phyloP scores from a whole-genome alignment of 441 rosid species.

The Breynia disticha region DNA sequence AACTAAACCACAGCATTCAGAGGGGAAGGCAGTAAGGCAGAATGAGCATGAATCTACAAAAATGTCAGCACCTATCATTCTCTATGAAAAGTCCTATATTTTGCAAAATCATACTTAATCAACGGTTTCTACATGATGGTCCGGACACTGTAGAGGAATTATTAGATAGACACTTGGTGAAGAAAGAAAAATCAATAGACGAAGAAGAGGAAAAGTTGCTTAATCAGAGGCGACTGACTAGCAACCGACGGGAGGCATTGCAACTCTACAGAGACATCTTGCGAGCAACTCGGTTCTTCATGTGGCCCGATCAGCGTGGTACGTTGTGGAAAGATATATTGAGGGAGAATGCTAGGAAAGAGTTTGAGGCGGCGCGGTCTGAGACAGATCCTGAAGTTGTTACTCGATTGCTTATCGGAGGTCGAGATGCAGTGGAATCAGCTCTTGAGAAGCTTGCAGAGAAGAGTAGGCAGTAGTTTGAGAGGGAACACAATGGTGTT shows the following conservation, averaged over 20 bases:
- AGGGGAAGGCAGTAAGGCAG: background rate
- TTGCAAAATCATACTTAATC: slow-evolving; percentile 2
- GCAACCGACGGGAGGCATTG: slow-evolving; percentile 64
- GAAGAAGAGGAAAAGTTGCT: slow-evolving; percentile 55
- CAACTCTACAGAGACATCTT: slow-evolving; percentile 70
- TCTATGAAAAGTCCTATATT: slow-evolving; percentile 1
- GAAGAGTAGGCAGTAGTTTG: slow-evolving; percentile 60
- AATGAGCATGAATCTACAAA: slow-evolving; percentile 32
- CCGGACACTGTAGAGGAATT: slow-evolving; percentile 82
- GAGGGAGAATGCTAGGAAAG: slow-evolving; percentile 75
- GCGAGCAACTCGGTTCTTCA: slow-evolving; percentile 70
- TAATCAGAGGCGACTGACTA: slow-evolving; percentile 48
- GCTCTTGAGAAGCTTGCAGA: slow-evolving; percentile 67
- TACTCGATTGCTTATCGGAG: slow-evolving; percentile 64
- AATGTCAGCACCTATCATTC: slow-evolving; percentile 29
- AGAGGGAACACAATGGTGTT: slow-evolving; percentile 26
- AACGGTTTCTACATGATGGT: slow-evolving; percentile 48
- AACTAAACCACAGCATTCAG: background rate
- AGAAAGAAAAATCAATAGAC: slow-evolving; percentile 44
- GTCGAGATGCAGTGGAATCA: slow-evolving; percentile 62
- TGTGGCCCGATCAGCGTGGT: slow-evolving; percentile 66
- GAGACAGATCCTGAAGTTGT: slow-evolving; percentile 77
- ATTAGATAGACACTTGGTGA: slow-evolving; percentile 60
- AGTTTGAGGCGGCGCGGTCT: slow-evolving; percentile 69
- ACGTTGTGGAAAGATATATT: slow-evolving; percentile 62